Evolutionary conservation across 306 rosid species (phyloP).

Genomic region (Cicer arietinum): DNA sequence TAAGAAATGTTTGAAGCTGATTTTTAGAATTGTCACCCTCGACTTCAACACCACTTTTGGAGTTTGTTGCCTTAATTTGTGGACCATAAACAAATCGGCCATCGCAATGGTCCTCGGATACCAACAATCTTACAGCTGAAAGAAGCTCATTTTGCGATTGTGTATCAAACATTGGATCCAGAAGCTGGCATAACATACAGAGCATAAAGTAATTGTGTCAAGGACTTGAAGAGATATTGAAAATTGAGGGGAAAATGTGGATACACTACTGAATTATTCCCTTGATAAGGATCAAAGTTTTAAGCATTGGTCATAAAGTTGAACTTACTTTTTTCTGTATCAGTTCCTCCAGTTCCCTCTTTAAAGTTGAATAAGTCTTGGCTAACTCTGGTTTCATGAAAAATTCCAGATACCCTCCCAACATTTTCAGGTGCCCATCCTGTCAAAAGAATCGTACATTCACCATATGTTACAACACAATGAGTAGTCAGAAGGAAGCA

Average conservation of each 20-base stretch:
- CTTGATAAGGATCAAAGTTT: conserved; percentile 20
- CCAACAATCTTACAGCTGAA: conserved; percentile 78
- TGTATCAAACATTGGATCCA: conserved; percentile 70
- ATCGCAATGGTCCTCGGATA: conserved; percentile 81
- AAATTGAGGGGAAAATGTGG: conserved; percentile 22
- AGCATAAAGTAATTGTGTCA: conserved; percentile 38
- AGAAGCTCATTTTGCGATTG: conserved; percentile 66
- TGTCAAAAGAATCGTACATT: conserved; percentile 49
- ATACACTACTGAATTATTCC: conserved; percentile 16
- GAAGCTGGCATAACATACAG: conserved; percentile 66
- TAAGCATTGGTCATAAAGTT: conserved; percentile 19
- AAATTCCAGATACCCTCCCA: conserved; percentile 93
- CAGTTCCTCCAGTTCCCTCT: conserved; percentile 76
- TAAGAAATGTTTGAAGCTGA: conserved; percentile 77
- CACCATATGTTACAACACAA: conserved; percentile 18
- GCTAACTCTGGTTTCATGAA: conserved; percentile 90
- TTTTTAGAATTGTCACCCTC: conserved; percentile 63
- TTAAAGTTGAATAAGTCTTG: conserved; percentile 66
- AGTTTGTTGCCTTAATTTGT: conserved; percentile 49
- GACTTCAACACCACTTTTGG: conserved; percentile 41
- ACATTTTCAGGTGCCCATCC: conserved; percentile 97
- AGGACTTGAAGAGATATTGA: conserved; percentile 35
- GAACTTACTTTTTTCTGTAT: conserved; percentile 74
- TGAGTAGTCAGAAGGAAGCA: conserved; percentile 37
- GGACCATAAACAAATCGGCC: conserved; percentile 80